Percentiles rank a stretch among this genome's conserved stretches.
Conservation (phyloP, 192 early-diverging fungal species). For the Thamnidium elegans region DNA sequence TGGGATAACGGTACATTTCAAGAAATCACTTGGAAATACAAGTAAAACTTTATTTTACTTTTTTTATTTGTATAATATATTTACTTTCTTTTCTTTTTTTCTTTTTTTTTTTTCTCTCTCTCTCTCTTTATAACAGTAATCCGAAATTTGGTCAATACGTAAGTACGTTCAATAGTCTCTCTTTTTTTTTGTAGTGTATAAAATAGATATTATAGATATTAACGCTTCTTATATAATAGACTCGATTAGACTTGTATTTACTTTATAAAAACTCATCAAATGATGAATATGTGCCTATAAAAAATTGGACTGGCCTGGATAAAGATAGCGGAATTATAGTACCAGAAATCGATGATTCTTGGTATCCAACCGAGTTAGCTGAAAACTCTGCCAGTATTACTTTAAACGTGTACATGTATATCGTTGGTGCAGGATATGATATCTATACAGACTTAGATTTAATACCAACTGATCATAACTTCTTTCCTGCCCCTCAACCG, state of each 20-base stretch:
- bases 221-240: neutral
- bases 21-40: constrained; percentile 36
- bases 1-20: constrained; percentile 34
- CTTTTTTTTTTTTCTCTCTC: neutral
- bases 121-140: constrained; percentile 16
- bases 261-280: neutral
- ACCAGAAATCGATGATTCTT: constrained; percentile 24
- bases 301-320: constrained; percentile 16
- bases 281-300: constrained; percentile 20
- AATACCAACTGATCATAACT: neutral
- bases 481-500: constrained; percentile 17
- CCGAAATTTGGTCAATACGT: constrained; percentile 18
- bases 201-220: neutral
- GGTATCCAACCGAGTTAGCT: constrained; percentile 19
- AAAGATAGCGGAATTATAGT: constrained; percentile 18
- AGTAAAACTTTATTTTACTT: constrained; percentile 21
- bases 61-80: neutral
- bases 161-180: neutral
- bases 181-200: neutral
- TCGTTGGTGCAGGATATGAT: constrained; percentile 18
- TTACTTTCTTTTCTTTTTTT: neutral
- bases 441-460: constrained; percentile 8
- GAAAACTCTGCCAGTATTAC: constrained; percentile 22
- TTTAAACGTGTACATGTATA: constrained; percentile 22
- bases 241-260: neutral